Percentiles rank a stretch among this genome's conserved stretches.
Evolutionary conservation across 202 grass and related monocot genomes (phyloP).

Genomic region (Carex sylvatica): DNA sequence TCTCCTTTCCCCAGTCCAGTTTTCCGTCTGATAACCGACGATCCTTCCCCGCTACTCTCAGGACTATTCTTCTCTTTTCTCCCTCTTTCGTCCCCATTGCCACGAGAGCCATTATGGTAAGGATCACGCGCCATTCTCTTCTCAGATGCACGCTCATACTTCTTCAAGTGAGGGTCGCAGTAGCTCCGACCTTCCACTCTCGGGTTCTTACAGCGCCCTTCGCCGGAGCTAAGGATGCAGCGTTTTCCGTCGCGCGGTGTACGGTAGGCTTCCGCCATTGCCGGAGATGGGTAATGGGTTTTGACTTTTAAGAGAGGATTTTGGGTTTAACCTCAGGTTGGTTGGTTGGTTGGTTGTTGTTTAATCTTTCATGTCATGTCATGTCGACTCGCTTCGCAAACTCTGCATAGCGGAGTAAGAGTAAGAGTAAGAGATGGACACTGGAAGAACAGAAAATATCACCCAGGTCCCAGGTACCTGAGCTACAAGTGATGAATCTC

Average conservation of each 20-base stretch:
- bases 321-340: not conserved
- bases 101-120: not conserved
- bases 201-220: not conserved
- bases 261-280: not conserved
- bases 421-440: not conserved
- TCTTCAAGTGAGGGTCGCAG: slow-evolving; percentile 18
- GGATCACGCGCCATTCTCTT: not conserved
- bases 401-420: not conserved
- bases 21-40: not conserved
- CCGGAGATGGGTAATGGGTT: not conserved
- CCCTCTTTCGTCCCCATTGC: not conserved
- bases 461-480: too few species aligned
- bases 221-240: not conserved
- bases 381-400: not conserved
- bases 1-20: not conserved
- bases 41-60: not conserved
- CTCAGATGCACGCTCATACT: not conserved
- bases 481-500: too few species aligned
- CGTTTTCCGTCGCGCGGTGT: not conserved
- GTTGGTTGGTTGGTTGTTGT: not conserved
- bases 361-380: too few species aligned
- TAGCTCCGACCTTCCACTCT: slow-evolving; percentile 2
- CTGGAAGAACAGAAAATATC: too few species aligned
- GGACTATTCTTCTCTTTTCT: not conserved
- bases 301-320: not conserved